A percentile compares a stretch with the other conserved stretches of the same genome.
These are phyloP conservation scores for Trichoderma koningii DNA, from an alignment of 2,329 filamentous ascomycete genomes.

Conservation along the genomic window DNA sequence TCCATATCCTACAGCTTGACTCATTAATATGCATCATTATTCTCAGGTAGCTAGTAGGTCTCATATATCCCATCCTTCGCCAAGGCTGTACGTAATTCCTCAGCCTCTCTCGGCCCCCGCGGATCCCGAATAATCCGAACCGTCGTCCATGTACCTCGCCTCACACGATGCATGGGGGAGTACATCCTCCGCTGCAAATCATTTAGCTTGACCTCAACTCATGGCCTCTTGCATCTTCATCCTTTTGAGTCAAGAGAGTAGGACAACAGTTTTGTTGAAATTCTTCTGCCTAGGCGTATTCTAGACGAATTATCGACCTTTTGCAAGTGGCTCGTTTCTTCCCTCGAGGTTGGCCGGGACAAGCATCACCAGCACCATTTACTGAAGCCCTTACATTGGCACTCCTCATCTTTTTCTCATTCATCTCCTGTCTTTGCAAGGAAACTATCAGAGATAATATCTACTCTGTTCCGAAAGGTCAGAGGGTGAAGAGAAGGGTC, in stretches of 20 bases:
- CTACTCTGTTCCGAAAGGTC: too few species aligned
- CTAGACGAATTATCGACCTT: too few species aligned
- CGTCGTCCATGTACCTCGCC: neutral
- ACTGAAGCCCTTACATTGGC: neutral
- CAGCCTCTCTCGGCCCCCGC: conserved; percentile 14
- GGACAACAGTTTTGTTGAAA: too few species aligned
- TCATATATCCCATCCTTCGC: neutral
- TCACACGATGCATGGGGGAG: neutral
- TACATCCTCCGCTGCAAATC: neutral
- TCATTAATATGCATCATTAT: neutral
- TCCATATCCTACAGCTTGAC: neutral
- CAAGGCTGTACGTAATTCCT: neutral
- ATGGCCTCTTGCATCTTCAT: too few species aligned
- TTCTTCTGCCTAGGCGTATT: too few species aligned
- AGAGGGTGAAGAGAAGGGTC: neutral
- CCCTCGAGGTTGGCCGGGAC: too few species aligned
- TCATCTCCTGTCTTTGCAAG: too few species aligned
- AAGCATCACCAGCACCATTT: too few species aligned
- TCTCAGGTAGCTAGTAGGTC: too few species aligned
- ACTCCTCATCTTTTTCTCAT: neutral
- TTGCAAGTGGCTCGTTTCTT: too few species aligned
- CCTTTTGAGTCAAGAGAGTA: too few species aligned
- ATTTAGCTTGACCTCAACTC: too few species aligned
- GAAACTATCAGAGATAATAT: neutral
- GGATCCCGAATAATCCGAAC: neutral